These are phyloP conservation scores for Mycena amicta DNA, from an alignment of 768 basidiomycete genomes.

Conservation along the genomic window DNA sequence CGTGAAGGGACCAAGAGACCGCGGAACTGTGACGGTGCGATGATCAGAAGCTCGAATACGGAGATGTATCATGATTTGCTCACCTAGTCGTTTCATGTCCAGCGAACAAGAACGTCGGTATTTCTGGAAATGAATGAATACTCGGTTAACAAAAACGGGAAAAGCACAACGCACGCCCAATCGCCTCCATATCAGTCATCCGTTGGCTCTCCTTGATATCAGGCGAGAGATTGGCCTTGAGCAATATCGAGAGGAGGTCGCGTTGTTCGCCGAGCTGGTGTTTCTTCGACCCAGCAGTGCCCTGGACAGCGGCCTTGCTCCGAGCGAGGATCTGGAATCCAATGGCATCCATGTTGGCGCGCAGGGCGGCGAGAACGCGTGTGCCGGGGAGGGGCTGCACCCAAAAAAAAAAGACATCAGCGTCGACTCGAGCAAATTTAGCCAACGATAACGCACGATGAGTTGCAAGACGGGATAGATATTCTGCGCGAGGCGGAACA, in stretches of 20 bases:
- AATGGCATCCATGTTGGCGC: background rate
- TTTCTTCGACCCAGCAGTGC: background rate
- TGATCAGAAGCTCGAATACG: background rate
- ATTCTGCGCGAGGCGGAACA: slow-evolving; percentile 23
- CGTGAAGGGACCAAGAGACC: slow-evolving; percentile 45
- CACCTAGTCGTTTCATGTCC: slow-evolving; percentile 45
- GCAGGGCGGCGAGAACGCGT: background rate
- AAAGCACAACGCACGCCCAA: background rate
- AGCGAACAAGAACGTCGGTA: slow-evolving; percentile 45
- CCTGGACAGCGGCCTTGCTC: background rate
- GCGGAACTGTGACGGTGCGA: background rate
- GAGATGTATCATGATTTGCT: background rate
- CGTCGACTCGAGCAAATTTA: too few relatives aligned
- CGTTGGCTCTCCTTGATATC: background rate
- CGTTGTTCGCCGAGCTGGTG: background rate
- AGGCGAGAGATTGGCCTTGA: background rate
- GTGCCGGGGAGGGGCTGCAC: background rate
- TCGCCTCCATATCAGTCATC: background rate
- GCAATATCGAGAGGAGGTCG: background rate
- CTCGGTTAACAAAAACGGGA: background rate
- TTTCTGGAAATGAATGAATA: slow-evolving; percentile 32
- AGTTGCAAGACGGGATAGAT: slow-evolving; percentile 29
- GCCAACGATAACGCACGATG: slow-evolving; percentile 31
- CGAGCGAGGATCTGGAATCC: background rate
- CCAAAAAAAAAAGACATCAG: slow-evolving; percentile 43